Evolutionary conservation across 2,329 filamentous ascomycete genomes (phyloP).

Genomic region (Cladosporium austrohemisphaericum): DNA sequence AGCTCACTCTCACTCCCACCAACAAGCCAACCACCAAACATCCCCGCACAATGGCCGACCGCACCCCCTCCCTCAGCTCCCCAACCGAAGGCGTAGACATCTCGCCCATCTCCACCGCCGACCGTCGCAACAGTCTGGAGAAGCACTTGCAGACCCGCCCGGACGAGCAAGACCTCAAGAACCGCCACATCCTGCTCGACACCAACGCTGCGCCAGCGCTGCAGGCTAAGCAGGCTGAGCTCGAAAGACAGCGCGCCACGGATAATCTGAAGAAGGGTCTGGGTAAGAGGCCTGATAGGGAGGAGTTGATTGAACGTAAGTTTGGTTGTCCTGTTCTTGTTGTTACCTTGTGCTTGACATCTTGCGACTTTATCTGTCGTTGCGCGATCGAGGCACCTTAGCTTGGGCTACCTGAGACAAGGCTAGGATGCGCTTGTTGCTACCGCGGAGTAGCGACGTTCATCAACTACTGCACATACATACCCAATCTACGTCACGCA

Average conservation of each 20-base stretch:
- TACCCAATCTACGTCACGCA: too few relatives aligned
- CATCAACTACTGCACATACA: background rate
- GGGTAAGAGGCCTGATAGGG: conserved; percentile 61
- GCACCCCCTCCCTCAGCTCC: background rate
- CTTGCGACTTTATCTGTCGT: too few relatives aligned
- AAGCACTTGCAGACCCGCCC: conserved; percentile 43
- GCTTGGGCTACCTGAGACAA: too few relatives aligned
- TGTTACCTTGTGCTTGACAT: background rate
- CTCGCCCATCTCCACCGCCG: conserved; percentile 20
- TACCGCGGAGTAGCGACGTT: background rate
- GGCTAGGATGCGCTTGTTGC: too few relatives aligned
- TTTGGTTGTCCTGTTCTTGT: conserved; percentile 16
- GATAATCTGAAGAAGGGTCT: conserved; percentile 64
- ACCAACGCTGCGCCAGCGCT: conserved; percentile 65
- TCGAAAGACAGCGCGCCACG: conserved; percentile 60
- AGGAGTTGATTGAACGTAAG: conserved; percentile 75
- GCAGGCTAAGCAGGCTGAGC: conserved; percentile 58
- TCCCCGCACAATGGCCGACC: background rate
- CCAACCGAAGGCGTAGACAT: conserved; percentile 16
- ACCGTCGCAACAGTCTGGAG: conserved; percentile 26
- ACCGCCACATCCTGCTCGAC: conserved; percentile 64
- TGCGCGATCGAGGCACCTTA: too few relatives aligned
- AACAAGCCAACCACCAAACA: background rate
- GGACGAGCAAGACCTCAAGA: conserved; percentile 60
- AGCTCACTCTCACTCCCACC: background rate